Evolutionary conservation across 306 rosid genomes (phyloP).

Genomic region (Castanospermum australe): DNA sequence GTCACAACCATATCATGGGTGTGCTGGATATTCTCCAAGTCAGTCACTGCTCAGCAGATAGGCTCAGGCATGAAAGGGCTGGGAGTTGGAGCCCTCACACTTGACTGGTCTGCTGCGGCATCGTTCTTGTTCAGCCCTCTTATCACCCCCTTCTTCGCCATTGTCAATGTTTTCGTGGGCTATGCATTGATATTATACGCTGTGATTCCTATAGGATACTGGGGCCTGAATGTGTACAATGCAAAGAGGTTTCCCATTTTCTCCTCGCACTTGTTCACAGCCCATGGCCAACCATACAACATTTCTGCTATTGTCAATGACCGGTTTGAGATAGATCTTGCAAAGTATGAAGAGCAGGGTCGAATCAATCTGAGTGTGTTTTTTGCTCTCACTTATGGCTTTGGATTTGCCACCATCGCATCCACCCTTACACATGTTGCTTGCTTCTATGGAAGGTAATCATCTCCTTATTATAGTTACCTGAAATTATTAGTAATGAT

Average conservation of each 20-base stretch:
- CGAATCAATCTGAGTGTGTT: slow-evolving; percentile 53
- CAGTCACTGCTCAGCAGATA: slow-evolving; percentile 72
- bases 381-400: slow-evolving; percentile 61
- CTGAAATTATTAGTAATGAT: neutral
- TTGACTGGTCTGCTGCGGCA: slow-evolving; percentile 67
- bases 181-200: slow-evolving; percentile 41
- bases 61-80: slow-evolving; percentile 83
- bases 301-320: slow-evolving; percentile 59
- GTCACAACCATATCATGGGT: slow-evolving; percentile 73
- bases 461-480: neutral
- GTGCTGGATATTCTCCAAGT: slow-evolving; percentile 73
- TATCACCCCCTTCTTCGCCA: slow-evolving; percentile 67
- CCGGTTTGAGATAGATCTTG: slow-evolving; percentile 48
- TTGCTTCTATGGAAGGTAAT: slow-evolving; percentile 68
- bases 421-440: slow-evolving; percentile 67
- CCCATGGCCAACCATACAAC: slow-evolving; percentile 52
- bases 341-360: slow-evolving; percentile 50
- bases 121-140: slow-evolving; percentile 75
- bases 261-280: slow-evolving; percentile 64
- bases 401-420: slow-evolving; percentile 75
- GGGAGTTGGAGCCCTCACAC: slow-evolving; percentile 72
- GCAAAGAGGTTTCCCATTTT: slow-evolving; percentile 69
- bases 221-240: slow-evolving; percentile 56
- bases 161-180: slow-evolving; percentile 54
- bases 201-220: slow-evolving; percentile 56